A percentile compares a stretch with the other conserved stretches of the same genome.
These are phyloP conservation scores for Crinitomyces ghanaensis DNA, from an alignment of 805 yeast species.

Conservation along the genomic window DNA sequence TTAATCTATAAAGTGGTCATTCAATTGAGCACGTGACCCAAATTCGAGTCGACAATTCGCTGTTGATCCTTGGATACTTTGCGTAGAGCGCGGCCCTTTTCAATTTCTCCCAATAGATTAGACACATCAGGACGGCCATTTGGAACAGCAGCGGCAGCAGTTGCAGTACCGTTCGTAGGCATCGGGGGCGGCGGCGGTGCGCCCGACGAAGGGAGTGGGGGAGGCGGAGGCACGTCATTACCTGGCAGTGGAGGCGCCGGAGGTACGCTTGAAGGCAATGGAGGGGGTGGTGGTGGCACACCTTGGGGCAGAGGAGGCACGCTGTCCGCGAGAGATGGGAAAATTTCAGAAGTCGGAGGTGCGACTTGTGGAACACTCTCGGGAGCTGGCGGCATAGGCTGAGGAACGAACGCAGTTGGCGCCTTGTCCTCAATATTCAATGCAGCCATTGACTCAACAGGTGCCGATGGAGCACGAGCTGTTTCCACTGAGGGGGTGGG, in stretches of 20 bases:
- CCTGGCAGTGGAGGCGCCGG: no score
- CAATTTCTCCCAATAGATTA: conserved; percentile 25
- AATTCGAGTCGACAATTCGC: conserved; percentile 14
- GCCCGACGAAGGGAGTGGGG: conserved; percentile 24
- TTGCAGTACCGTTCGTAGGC: conserved; percentile 24
- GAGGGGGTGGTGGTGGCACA: conserved; percentile 17
- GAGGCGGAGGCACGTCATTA: conserved; percentile 28
- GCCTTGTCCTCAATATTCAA: no score
- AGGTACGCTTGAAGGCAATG: no score
- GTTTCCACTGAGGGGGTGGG: conserved; percentile 5
- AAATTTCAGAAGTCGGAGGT: conserved; percentile 19
- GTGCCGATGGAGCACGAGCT: conserved; percentile 20
- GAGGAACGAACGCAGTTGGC: conserved; percentile 17
- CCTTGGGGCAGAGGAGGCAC: neutral
- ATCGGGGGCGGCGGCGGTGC: conserved; percentile 18
- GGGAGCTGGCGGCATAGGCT: conserved; percentile 13
- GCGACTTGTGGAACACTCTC: conserved; percentile 7
- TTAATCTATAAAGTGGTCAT: no score
- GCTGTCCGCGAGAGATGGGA: neutral
- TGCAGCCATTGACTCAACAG: conserved; percentile 20
- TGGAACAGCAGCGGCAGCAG: conserved; percentile 21
- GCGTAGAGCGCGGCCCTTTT: conserved; percentile 22
- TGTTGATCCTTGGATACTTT: conserved; percentile 23
- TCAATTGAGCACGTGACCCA: conserved; percentile 25
- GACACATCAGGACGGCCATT: conserved; percentile 24